Percentiles rank a stretch among this genome's conserved stretches.
These are phyloP conservation scores for Geotrichum restrictum DNA, from an alignment of 1,139 yeast genomes.

Conservation along the genomic window DNA sequence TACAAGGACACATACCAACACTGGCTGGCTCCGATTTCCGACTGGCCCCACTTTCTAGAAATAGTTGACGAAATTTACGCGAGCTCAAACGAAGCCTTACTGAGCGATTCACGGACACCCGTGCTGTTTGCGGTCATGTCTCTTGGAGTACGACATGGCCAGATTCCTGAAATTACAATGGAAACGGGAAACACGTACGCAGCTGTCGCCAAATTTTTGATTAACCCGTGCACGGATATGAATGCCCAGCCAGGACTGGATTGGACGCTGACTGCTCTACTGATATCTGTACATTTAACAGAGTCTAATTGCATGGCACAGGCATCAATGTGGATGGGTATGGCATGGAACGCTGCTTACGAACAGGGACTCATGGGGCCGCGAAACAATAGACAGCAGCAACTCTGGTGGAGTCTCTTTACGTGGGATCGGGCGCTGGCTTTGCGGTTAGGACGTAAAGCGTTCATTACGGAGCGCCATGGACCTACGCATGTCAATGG, in stretches of 20 bases:
- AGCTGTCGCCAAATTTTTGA: background rate
- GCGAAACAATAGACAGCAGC: constrained; percentile 11
- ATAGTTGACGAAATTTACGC: constrained; percentile 23
- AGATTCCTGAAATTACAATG: constrained; percentile 8
- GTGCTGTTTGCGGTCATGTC: constrained; percentile 29
- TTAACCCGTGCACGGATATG: background rate
- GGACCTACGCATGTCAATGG: background rate
- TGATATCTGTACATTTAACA: constrained; percentile 23
- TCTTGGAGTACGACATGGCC: constrained; percentile 28
- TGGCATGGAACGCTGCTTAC: constrained; percentile 22
- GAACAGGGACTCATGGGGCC: constrained; percentile 21
- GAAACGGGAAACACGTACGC: background rate
- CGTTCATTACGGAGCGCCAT: constrained; percentile 13
- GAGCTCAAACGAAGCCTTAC: constrained; percentile 15
- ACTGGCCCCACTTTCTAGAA: constrained; percentile 27
- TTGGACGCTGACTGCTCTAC: constrained; percentile 10
- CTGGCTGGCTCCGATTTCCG: constrained; percentile 30
- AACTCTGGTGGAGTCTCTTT: constrained; percentile 25
- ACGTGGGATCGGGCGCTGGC: constrained; percentile 25
- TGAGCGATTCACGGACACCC: constrained; percentile 26
- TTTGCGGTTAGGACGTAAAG: constrained; percentile 17
- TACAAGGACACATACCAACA: constrained; percentile 27
- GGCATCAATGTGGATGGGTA: constrained; percentile 25
- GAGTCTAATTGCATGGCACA: constrained; percentile 22
- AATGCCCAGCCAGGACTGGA: constrained; percentile 6